Conservation (phyloP, 2,329 filamentous ascomycete genomes). For the Xylaria sp. region DNA sequence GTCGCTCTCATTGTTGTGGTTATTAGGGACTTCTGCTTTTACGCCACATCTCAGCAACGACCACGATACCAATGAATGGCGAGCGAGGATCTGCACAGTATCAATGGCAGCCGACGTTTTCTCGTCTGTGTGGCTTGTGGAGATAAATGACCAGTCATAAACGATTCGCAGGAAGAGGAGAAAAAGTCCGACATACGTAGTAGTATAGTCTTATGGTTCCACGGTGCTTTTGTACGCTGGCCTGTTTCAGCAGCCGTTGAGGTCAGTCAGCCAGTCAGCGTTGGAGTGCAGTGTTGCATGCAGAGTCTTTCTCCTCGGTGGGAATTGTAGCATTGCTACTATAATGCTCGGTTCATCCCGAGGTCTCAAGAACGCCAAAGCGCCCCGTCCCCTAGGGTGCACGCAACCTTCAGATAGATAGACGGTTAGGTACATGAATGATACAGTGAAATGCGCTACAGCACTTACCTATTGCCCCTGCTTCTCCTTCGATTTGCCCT, state of each 20-base stretch:
- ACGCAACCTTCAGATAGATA: constrained; percentile 8
- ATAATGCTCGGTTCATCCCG: constrained; percentile 37
- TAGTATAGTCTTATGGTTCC: constrained; percentile 14
- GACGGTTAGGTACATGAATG: not conserved
- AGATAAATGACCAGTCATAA: constrained; percentile 19
- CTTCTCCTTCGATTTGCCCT: constrained; percentile 8
- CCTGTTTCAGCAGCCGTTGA: constrained; percentile 34
- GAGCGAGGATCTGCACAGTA: constrained; percentile 14
- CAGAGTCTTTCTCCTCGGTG: constrained; percentile 20
- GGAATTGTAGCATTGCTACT: constrained; percentile 19
- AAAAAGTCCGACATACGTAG: not conserved
- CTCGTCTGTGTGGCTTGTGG: constrained; percentile 13
- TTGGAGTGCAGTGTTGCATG: constrained; percentile 37
- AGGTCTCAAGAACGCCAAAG: constrained; percentile 28
- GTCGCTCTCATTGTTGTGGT: constrained; percentile 20
- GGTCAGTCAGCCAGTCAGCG: constrained; percentile 36
- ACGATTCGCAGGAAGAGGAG: not conserved
- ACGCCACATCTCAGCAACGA: constrained; percentile 27
- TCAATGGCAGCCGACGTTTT: not conserved
- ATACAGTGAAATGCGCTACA: not conserved
- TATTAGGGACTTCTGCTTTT: constrained; percentile 29
- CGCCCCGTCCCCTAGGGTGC: constrained; percentile 11
- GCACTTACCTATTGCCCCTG: not conserved
- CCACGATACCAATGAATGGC: constrained; percentile 1
- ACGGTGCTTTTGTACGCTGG: constrained; percentile 24